Evolutionary conservation across 768 basidiomycete genomes (phyloP).

Genomic region (Thelephora aurantiotincta): DNA sequence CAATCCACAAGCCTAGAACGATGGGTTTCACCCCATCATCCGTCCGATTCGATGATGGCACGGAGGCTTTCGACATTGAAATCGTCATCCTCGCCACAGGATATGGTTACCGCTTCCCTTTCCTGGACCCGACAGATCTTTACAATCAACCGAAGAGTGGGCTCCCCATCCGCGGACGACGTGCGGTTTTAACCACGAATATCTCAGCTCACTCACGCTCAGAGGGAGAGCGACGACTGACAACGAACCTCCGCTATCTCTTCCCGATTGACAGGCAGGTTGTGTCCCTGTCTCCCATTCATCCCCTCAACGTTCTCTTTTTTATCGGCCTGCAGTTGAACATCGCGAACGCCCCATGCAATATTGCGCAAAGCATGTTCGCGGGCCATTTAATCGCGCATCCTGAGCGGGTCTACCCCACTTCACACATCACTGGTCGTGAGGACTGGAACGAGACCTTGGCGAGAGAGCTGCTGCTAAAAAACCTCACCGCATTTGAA

Average conservation of each 20-base stretch:
- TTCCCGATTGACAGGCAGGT: slow-evolving; percentile 41
- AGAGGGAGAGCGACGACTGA: slow-evolving; percentile 17
- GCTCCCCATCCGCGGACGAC: too few species aligned
- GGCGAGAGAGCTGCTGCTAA: slow-evolving; percentile 26
- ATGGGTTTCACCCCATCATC: slow-evolving; percentile 30
- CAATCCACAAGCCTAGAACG: slow-evolving; percentile 27
- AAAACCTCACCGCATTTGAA: slow-evolving; percentile 27
- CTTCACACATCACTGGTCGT: slow-evolving; percentile 20
- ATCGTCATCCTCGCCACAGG: slow-evolving; percentile 39
- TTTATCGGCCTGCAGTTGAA: slow-evolving; percentile 39
- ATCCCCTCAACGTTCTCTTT: slow-evolving; percentile 36
- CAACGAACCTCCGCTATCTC: slow-evolving; percentile 37
- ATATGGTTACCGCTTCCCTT: slow-evolving; percentile 38
- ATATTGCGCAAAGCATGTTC: slow-evolving; percentile 37
- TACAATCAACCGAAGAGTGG: too few species aligned
- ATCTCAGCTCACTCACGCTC: neutral
- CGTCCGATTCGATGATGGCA: slow-evolving; percentile 35
- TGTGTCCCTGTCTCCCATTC: slow-evolving; percentile 30
- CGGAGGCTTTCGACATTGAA: slow-evolving; percentile 16
- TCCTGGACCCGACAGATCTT: slow-evolving; percentile 19
- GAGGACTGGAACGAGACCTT: slow-evolving; percentile 18
- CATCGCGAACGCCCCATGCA: slow-evolving; percentile 33
- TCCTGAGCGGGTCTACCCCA: slow-evolving; percentile 27
- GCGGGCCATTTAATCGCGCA: too few species aligned
- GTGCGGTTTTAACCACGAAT: neutral